Evolutionary conservation across 345 rosid genomes (phyloP).

Genomic region (Abelmoschus esculentus): DNA sequence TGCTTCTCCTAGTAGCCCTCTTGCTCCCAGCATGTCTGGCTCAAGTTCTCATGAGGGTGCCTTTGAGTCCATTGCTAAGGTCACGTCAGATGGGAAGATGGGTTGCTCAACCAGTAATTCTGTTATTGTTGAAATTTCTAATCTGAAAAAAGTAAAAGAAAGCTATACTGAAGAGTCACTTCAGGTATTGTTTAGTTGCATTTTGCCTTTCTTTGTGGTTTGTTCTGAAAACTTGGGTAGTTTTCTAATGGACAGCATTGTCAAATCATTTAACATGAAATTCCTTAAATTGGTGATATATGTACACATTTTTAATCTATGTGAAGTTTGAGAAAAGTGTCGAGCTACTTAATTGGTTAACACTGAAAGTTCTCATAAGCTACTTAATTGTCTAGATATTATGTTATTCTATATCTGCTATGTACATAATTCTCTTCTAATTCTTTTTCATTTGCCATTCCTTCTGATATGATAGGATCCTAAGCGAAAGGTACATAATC

Average conservation of each 20-base stretch:
- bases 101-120: slow-evolving; percentile 82
- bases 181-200: slow-evolving; percentile 49
- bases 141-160: slow-evolving; percentile 91
- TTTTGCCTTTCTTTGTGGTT: neutral
- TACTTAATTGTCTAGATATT: neutral
- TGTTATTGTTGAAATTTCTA: slow-evolving; percentile 84
- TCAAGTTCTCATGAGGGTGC: slow-evolving; percentile 77
- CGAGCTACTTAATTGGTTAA: neutral
- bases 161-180: slow-evolving; percentile 89
- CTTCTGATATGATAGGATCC: slow-evolving; percentile 56
- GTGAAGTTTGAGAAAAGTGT: neutral
- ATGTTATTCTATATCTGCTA: neutral
- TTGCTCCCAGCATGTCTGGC: slow-evolving; percentile 78
- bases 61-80: slow-evolving; percentile 73
- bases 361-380: no score
- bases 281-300: neutral
- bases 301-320: neutral
- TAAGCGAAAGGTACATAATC: slow-evolving; percentile 86
- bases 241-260: neutral
- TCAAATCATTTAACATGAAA: neutral
- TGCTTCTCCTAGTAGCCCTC: slow-evolving; percentile 98
- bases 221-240: neutral
- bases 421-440: neutral
- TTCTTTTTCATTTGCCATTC: slow-evolving; percentile 7
- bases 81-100: slow-evolving; percentile 78